phyloP scores from a whole-genome alignment of 2,329 filamentous ascomycete genomes.

The Balansia obtecta region DNA sequence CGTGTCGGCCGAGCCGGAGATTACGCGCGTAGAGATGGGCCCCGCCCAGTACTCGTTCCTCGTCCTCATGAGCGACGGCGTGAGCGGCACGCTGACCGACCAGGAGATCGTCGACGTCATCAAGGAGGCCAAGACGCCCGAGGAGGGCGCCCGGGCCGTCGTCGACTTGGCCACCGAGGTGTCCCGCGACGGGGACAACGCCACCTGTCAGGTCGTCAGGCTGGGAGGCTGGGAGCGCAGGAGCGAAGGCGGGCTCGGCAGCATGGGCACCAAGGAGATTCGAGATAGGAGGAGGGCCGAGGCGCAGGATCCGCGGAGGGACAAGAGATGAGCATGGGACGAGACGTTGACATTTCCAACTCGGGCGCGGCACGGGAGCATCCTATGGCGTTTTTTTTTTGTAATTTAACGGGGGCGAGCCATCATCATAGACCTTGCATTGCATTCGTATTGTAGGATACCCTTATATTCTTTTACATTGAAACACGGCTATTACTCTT shows the following conservation, averaged over 20 bases:
- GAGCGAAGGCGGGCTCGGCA: conserved; percentile 76
- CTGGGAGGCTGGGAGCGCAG: conserved; percentile 60
- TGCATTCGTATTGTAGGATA: not conserved
- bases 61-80: conserved; percentile 78
- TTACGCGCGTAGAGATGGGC: conserved; percentile 63
- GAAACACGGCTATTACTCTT: not conserved
- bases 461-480: not conserved
- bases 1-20: conserved; percentile 86
- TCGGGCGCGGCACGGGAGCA: too few relatives aligned
- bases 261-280: conserved; percentile 83
- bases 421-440: not conserved
- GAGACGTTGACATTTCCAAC: too few relatives aligned
- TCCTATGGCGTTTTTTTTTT: too few relatives aligned
- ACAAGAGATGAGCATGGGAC: conserved; percentile 31
- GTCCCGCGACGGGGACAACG: conserved; percentile 52
- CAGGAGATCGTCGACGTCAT: conserved; percentile 95
- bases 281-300: conserved; percentile 72
- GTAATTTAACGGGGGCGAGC: not conserved
- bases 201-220: conserved; percentile 54
- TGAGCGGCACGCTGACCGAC: conserved; percentile 74
- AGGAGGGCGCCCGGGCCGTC: conserved; percentile 67
- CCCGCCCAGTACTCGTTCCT: conserved; percentile 84
- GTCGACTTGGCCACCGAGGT: conserved; percentile 86
- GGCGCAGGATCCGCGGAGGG: conserved; percentile 67
- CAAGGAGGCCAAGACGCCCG: conserved; percentile 86